Evolutionary conservation across 176 grass and related monocot species (phyloP), one percentile per base, ranked within the genome.

Genomic region (Eleusine indica): DNA sequence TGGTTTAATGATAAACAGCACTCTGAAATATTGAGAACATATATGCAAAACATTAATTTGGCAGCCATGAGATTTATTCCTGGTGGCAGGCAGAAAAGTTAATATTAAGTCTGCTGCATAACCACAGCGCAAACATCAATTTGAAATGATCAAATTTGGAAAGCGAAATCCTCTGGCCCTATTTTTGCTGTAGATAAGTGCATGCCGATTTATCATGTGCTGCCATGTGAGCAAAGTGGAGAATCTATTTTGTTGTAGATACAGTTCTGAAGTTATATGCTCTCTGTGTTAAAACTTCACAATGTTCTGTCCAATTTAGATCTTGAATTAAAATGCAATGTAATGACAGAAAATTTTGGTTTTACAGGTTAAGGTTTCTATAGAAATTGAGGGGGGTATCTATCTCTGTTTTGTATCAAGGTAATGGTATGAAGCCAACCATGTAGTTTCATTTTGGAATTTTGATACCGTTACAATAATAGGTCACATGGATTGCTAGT

Each of bases 351-450:
- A 35, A 56, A 35, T 82, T 83, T 60, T 75, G 51, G 68, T 61
- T 86, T 90, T 74, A 28, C 68, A 90, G 80, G 69, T 83, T 41
- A 68, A 79, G 16, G 60, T 83, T 63, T 73, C 12, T 62, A 83
- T 60, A 68, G 68, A 62, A 80, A 12, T 78, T 60, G 17, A 39
- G 41, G 4, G 8, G 49, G 66, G 9, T 56, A 68, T 17, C 69
- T 52, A 81, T 53, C 35, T 35, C 32, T 79, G 49, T 73, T 68
- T 4, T 74, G 41, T 69, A 83, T 79, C 63, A 83, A 68, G 74
- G 80, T 83, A 87, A 10, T 21, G 21, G 48, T 49, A 38, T 63
- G 51, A n/a, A 6, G 19, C 19, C 9, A 0, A 41, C 25, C 38
- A 5, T 82, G 71, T 48, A 38, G 74, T 78, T 86, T 37, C 58